These are phyloP conservation scores for Argentina anserina DNA, from an alignment of 306 rosid species.

Conservation along the genomic window DNA sequence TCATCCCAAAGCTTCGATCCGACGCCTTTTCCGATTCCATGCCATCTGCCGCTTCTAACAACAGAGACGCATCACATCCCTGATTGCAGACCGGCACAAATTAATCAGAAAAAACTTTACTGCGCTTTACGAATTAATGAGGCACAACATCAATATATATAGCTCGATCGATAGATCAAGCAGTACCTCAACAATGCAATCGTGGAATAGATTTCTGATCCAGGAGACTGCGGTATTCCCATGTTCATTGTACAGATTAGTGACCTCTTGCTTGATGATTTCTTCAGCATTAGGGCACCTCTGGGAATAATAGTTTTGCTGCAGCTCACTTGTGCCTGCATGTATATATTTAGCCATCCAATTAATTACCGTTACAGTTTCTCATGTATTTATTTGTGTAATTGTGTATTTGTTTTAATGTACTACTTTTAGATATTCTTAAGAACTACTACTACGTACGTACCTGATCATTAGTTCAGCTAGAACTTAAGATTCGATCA, in stretches of 20 bases:
- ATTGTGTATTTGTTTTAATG: too few relatives aligned
- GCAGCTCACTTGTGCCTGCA: constrained; percentile 60
- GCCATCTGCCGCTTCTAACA: constrained; percentile 36
- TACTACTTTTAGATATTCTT: not conserved
- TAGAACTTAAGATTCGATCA: not conserved
- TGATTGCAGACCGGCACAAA: constrained; percentile 12
- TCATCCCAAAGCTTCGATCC: constrained; percentile 69
- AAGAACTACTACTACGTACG: too few relatives aligned
- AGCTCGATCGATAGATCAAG: not conserved
- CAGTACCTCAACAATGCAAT: constrained; percentile 70
- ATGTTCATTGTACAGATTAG: constrained; percentile 53
- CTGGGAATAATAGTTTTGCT: constrained; percentile 44
- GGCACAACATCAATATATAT: not conserved
- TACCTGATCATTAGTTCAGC: not conserved
- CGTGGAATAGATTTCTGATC: constrained; percentile 95
- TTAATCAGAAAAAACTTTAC: not conserved
- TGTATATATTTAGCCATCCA: not conserved
- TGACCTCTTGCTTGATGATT: constrained; percentile 61
- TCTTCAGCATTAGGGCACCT: constrained; percentile 89
- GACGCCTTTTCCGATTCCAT: constrained; percentile 64
- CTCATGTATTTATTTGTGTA: not conserved
- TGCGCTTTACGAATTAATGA: not conserved
- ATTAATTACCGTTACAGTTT: not conserved
- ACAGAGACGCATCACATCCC: constrained; percentile 86
- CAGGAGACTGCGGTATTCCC: constrained; percentile 87